Evolutionary conservation across 306 rosid species (phyloP), one percentile per base, ranked within the genome.

Genomic region (Lathyrus oleraceus): DNA sequence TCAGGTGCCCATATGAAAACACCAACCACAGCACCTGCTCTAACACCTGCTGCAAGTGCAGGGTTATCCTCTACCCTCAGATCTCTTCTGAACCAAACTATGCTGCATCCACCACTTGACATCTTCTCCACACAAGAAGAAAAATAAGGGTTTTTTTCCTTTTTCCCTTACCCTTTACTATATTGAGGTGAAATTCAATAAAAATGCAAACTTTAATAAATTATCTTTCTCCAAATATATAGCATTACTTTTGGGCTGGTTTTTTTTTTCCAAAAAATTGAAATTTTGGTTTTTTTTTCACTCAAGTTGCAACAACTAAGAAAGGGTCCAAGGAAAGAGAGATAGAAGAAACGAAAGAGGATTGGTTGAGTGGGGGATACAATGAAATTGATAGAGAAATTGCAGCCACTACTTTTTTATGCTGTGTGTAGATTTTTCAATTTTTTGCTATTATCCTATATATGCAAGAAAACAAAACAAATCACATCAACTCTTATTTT

Each of bases 1-100:
- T 95, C 99, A 69, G 99, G 99, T 47, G 97, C 99, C 97, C 97
- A 95, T 5, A 95, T 77, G 62, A 88, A 95, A n/a, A 95, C 87
- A 15, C 89, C 90, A 47, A 95, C 77, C 17, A 91, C 96, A 25
- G 91, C 88, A 6, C 99, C 99, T 13, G 91, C 86, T 84, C 99
- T 83, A 5, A 95, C 97, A 47, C 92, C 99, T 43, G 99, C 99
- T 0, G 87, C 83, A 8, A 95, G 78, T 28, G 99, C 99, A 25
- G 99, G 95, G 63, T 95, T 95, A 81, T 95, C 99, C 63, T 91
- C 99, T 2, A 95, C 72, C 74, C 99, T 91, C 84, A 95, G 96
- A 89, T 95, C 99, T 76, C 99, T 89, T 74, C 99, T 95, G 86
- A 95, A 91, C 99, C 99, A 95, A 28, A 95, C 97, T 81, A 95